Evolutionary conservation across 495 filamentous ascomycete species (phyloP).

Genomic region (Echria macrotheca): DNA sequence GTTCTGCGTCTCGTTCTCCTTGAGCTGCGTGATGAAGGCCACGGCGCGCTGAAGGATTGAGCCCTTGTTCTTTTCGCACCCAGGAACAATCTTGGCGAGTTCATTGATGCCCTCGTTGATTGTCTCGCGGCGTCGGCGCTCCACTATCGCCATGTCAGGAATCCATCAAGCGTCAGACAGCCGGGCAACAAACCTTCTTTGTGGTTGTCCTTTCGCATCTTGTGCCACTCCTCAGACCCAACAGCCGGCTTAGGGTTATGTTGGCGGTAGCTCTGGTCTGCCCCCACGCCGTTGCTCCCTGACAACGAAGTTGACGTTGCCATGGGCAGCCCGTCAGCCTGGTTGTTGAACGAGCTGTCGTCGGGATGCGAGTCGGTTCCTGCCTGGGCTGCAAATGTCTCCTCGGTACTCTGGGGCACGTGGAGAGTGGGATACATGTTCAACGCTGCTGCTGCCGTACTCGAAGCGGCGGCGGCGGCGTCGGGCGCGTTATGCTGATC

Average conservation of each 20-base stretch:
- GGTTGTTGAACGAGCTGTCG: slow-evolving; percentile 34
- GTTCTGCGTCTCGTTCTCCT: slow-evolving; percentile 88
- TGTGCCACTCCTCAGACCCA: slow-evolving; percentile 96
- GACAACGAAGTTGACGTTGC: slow-evolving; percentile 32
- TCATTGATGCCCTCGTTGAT: slow-evolving; percentile 99
- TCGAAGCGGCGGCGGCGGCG: slow-evolving; percentile 49
- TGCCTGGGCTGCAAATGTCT: slow-evolving; percentile 50
- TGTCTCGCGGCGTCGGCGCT: slow-evolving; percentile 93
- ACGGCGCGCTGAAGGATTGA: slow-evolving; percentile 93
- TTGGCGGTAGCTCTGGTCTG: slow-evolving; percentile 19
- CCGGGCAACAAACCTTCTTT: slow-evolving; percentile 74
- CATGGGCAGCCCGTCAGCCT: slow-evolving; percentile 43
- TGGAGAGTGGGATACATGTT: slow-evolving; percentile 64
- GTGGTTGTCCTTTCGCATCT: slow-evolving; percentile 94
- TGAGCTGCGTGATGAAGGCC: slow-evolving; percentile 86
- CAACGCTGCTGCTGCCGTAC: slow-evolving; percentile 64
- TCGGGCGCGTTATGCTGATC: slow-evolving; percentile 44
- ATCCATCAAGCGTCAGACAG: not conserved
- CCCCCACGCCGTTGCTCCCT: slow-evolving; percentile 29
- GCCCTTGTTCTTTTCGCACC: slow-evolving; percentile 98
- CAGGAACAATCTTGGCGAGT: slow-evolving; percentile 93
- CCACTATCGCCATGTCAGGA: slow-evolving; percentile 52
- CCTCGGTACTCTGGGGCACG: slow-evolving; percentile 64
- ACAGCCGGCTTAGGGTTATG: slow-evolving; percentile 69
- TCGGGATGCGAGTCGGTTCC: slow-evolving; percentile 25